Conservation (phyloP, 371 early-diverging fungal species). For the Saksenaea oblongispora region DNA sequence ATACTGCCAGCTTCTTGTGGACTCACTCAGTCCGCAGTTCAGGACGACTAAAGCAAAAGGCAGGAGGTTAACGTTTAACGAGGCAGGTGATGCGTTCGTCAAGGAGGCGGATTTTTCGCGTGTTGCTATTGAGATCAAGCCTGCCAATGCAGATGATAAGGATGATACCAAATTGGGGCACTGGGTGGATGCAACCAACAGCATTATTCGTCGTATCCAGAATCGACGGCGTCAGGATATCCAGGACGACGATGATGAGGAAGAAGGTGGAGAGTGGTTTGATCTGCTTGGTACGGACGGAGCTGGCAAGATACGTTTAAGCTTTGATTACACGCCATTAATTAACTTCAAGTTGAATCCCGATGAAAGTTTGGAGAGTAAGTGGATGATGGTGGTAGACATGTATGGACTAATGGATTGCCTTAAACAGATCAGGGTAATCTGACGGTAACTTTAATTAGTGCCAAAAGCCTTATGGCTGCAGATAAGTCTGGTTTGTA, state of each 20-base stretch:
- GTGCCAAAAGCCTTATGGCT: slow-evolving; percentile 53
- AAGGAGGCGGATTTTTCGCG: slow-evolving; percentile 65
- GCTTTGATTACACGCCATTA: slow-evolving; percentile 54
- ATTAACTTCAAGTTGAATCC: slow-evolving; percentile 52
- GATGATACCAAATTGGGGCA: slow-evolving; percentile 37
- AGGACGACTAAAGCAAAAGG: slow-evolving; percentile 44
- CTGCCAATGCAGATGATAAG: slow-evolving; percentile 32
- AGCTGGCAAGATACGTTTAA: slow-evolving; percentile 47
- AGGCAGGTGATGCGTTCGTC: slow-evolving; percentile 56
- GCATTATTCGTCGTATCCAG: slow-evolving; percentile 42
- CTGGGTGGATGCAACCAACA: slow-evolving; percentile 34
- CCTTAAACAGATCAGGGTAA: slow-evolving; percentile 48
- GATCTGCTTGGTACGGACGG: slow-evolving; percentile 39
- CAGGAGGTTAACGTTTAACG: slow-evolving; percentile 32
- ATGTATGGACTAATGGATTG: not conserved
- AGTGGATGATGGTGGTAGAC: slow-evolving; percentile 25
- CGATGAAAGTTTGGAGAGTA: slow-evolving; percentile 64
- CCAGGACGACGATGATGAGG: slow-evolving; percentile 16
- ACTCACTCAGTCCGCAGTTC: slow-evolving; percentile 43
- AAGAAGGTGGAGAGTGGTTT: slow-evolving; percentile 35
- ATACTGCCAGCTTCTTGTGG: slow-evolving; percentile 42
- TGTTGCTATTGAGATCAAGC: slow-evolving; percentile 54
- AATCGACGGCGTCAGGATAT: slow-evolving; percentile 13
- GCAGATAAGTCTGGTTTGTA: slow-evolving; percentile 44
- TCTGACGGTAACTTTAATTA: slow-evolving; percentile 45